A percentile compares a stretch with the other conserved stretches of the same genome.
Conservation (phyloP, 306 rosid genomes). For the Malus asiatica region DNA sequence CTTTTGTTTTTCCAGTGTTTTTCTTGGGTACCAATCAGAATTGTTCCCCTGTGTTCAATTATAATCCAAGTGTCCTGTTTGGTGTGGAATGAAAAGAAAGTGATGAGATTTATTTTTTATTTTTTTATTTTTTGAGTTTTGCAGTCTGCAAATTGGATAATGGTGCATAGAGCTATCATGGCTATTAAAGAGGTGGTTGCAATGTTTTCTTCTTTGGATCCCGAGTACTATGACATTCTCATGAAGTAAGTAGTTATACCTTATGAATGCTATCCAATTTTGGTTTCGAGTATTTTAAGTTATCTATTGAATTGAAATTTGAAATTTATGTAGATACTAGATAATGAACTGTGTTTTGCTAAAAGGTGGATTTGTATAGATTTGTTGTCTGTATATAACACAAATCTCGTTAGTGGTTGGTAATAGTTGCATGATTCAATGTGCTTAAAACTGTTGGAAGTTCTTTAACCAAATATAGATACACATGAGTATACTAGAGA, state of each 20-base stretch:
- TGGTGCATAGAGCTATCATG: slow-evolving; percentile 91
- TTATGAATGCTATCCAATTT: background rate
- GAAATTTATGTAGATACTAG: background rate
- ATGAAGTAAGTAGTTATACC: slow-evolving; percentile 61
- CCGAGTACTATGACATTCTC: slow-evolving; percentile 94
- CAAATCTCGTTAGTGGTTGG: background rate
- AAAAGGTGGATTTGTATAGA: background rate
- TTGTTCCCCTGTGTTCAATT: background rate
- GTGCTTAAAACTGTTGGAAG: background rate
- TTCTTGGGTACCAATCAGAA: background rate
- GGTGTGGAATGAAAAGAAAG: background rate
- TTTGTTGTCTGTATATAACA: background rate
- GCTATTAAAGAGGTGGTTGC: slow-evolving; percentile 90
- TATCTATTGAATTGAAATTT: background rate
- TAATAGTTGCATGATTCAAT: background rate
- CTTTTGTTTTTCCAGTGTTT: background rate
- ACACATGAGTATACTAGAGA: background rate
- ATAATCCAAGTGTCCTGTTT: background rate
- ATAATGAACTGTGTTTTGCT: background rate
- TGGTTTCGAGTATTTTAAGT: background rate
- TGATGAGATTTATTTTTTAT: background rate
- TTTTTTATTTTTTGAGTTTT: background rate
- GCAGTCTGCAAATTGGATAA: slow-evolving; percentile 96
- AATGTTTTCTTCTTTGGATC: slow-evolving; percentile 44
- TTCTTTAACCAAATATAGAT: background rate